phyloP scores from a whole-genome alignment of 2,329 filamentous ascomycete species.

The Alternaria panax region DNA sequence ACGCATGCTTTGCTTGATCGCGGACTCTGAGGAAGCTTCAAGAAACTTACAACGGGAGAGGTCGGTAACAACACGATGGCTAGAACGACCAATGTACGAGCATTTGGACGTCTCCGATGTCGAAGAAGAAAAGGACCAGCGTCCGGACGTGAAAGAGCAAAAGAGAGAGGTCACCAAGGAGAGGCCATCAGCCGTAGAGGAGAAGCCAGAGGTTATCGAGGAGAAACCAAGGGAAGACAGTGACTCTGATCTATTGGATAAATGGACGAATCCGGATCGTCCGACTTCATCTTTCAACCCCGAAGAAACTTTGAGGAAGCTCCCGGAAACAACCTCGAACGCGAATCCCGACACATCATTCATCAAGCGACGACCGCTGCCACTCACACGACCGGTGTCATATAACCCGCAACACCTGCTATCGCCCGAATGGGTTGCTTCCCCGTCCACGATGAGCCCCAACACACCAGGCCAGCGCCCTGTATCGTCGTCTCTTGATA shows the following conservation, averaged over 20 bases:
- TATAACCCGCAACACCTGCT: constrained; percentile 31
- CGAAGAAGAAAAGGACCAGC: constrained; percentile 19
- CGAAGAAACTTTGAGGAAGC: constrained; percentile 20
- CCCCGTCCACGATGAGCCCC: constrained; percentile 28
- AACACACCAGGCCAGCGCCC: constrained; percentile 23
- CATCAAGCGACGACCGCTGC: constrained; percentile 24
- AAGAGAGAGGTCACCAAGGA: background rate
- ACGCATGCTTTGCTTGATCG: constrained; percentile 35
- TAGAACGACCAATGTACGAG: constrained; percentile 36
- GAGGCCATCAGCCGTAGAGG: background rate
- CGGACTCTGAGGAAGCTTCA: constrained; percentile 30
- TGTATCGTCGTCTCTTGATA: constrained; percentile 22
- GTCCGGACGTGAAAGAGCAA: background rate
- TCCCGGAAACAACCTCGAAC: constrained; percentile 17
- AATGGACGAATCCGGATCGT: constrained; percentile 29
- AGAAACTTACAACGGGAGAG: constrained; percentile 30
- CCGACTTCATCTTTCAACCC: constrained; percentile 27
- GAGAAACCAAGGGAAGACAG: constrained; percentile 7
- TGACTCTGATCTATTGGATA: constrained; percentile 21
- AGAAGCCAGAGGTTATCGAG: constrained; percentile 1
- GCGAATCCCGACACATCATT: constrained; percentile 24
- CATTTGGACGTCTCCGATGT: constrained; percentile 27
- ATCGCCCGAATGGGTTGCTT: constrained; percentile 33
- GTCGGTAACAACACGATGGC: constrained; percentile 38
- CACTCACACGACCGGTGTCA: constrained; percentile 28